phyloP scores from a whole-genome alignment of 257 asterid genomes.

The Rauvolfia tetraphylla region DNA sequence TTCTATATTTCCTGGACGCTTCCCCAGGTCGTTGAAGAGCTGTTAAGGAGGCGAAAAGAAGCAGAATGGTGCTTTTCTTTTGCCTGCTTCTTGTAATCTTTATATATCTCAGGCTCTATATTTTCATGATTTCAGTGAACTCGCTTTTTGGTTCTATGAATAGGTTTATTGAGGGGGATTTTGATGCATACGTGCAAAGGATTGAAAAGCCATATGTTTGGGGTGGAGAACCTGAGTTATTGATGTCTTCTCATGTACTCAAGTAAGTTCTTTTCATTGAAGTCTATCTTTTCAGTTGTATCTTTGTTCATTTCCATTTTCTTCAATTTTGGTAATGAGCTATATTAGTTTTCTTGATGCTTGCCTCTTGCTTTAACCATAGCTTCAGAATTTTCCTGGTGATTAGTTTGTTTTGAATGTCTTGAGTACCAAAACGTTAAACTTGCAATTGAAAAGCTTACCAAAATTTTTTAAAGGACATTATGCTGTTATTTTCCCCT shows the following conservation, averaged over 20 bases:
- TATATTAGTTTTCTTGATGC: neutral
- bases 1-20: neutral
- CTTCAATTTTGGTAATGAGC: neutral
- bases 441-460: neutral
- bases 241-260: slow-evolving; percentile 84
- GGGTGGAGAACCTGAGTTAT: slow-evolving; percentile 93
- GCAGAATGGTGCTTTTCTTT: slow-evolving; percentile 52
- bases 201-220: slow-evolving; percentile 70
- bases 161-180: slow-evolving; percentile 75
- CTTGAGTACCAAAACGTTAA: neutral
- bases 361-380: neutral
- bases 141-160: neutral
- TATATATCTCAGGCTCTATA: neutral
- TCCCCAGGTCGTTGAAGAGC: slow-evolving; percentile 78
- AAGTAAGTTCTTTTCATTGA: slow-evolving; percentile 41
- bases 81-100: neutral
- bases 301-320: neutral
- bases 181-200: slow-evolving; percentile 66
- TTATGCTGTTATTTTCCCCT: neutral
- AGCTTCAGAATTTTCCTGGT: neutral
- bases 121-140: neutral
- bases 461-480: neutral
- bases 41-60: slow-evolving; percentile 70
- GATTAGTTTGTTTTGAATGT: neutral
- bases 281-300: neutral